Conservation (phyloP, 2,329 filamentous ascomycete genomes). For the Neurospora sp. region DNA sequence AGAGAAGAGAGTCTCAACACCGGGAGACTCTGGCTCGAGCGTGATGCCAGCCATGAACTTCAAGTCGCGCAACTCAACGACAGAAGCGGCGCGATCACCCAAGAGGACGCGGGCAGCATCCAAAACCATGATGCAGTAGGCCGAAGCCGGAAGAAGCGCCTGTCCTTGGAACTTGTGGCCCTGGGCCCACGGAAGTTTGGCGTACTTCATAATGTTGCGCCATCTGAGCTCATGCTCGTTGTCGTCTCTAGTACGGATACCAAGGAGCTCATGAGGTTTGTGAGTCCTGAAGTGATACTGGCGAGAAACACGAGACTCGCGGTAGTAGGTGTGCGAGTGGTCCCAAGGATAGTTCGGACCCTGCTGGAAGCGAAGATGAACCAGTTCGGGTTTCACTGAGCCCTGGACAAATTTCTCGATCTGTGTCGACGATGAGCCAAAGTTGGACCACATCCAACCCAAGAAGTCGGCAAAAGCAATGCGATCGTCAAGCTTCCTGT, state of each 20-base stretch:
- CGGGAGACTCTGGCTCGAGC: constrained; percentile 23
- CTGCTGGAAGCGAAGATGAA: constrained; percentile 12
- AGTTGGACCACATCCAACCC: constrained; percentile 24
- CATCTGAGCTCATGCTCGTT: constrained; percentile 27
- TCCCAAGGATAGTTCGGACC: constrained; percentile 40
- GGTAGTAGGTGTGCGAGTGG: constrained; percentile 32
- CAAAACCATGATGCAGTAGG: constrained; percentile 36
- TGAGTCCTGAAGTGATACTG: constrained; percentile 29
- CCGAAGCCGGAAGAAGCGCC: constrained; percentile 35
- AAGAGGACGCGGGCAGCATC: constrained; percentile 29
- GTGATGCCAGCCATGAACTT: constrained; percentile 25
- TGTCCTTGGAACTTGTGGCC: constrained; percentile 34
- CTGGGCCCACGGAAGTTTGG: constrained; percentile 30
- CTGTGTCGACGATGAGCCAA: constrained; percentile 16
- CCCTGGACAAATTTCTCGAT: constrained; percentile 17
- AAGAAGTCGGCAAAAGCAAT: constrained; percentile 24
- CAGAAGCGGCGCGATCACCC: constrained; percentile 14
- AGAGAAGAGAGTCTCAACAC: constrained; percentile 29
- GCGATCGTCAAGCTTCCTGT: constrained; percentile 22
- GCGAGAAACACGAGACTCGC: constrained; percentile 30
- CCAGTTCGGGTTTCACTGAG: constrained; percentile 16
- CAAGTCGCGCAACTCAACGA: constrained; percentile 24
- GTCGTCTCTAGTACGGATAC: constrained; percentile 28
- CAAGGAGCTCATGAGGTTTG: constrained; percentile 28
- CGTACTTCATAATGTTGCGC: constrained; percentile 30